These are phyloP conservation scores for Sicyos baderoa DNA, from an alignment of 306 rosid genomes.

Conservation along the genomic window DNA sequence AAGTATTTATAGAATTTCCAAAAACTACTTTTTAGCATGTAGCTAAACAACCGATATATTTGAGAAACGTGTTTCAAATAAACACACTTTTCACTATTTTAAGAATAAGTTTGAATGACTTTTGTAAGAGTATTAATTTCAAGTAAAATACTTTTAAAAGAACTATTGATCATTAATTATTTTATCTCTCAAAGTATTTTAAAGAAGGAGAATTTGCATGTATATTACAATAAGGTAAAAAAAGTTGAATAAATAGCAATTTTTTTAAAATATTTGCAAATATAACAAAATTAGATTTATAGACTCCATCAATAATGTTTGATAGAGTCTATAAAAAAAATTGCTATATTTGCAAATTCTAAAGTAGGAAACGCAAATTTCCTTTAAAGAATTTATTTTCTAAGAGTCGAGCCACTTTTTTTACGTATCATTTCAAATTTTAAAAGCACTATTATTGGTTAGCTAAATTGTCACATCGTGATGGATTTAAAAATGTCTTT, in stretches of 20 bases:
- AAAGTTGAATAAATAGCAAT: too few relatives aligned
- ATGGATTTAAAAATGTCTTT: background rate
- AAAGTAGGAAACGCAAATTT: too few relatives aligned
- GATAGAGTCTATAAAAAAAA: too few relatives aligned
- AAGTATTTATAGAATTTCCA: background rate
- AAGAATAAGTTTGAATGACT: background rate
- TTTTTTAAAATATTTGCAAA: too few relatives aligned
- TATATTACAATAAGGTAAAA: too few relatives aligned
- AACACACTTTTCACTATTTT: background rate
- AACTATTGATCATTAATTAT: background rate
- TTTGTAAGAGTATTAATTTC: background rate
- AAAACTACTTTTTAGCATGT: background rate
- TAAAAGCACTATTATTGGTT: background rate
- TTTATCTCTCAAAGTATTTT: background rate
- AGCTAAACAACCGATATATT: background rate
- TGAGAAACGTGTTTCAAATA: background rate
- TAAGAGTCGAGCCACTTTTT: background rate
- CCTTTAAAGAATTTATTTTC: background rate
- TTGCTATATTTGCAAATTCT: too few relatives aligned
- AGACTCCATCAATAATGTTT: too few relatives aligned
- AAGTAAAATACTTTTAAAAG: background rate
- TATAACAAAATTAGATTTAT: too few relatives aligned
- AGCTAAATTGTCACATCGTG: background rate
- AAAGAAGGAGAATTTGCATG: too few relatives aligned
- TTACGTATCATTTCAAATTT: background rate